phyloP scores from a whole-genome alignment of 441 rosid species.

The Kokia cookei region DNA sequence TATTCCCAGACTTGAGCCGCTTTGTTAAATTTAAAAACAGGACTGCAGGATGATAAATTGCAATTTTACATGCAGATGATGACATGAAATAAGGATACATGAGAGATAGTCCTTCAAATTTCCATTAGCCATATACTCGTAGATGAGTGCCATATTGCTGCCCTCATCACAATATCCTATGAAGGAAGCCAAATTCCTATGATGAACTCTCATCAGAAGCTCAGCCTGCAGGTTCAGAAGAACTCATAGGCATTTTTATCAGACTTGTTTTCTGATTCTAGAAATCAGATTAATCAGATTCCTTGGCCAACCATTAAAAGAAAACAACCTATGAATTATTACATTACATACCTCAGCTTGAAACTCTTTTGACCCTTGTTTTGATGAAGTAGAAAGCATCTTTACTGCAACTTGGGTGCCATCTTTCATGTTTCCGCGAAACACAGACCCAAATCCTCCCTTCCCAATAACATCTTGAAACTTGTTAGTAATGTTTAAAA shows the following conservation, averaged over 20 bases:
- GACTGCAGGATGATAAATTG: background rate
- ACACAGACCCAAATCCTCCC: slow-evolving; percentile 39
- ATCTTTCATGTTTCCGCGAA: slow-evolving; percentile 25
- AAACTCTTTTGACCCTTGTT: slow-evolving; percentile 26
- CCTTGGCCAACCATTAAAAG: background rate
- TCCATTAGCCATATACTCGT: slow-evolving; percentile 20
- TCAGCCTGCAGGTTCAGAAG: background rate
- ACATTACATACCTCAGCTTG: slow-evolving; percentile 19
- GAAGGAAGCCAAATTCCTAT: slow-evolving; percentile 18
- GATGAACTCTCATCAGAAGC: slow-evolving; percentile 22
- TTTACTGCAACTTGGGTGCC: slow-evolving; percentile 38
- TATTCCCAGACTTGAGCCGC: too few species aligned
- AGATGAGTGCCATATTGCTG: slow-evolving; percentile 16
- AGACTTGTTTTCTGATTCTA: background rate
- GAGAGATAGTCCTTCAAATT: slow-evolving; percentile 13
- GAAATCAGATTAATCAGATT: background rate
- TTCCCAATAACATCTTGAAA: slow-evolving; percentile 25
- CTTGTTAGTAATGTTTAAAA: slow-evolving; percentile 27
- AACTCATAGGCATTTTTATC: background rate
- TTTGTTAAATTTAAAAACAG: too few species aligned
- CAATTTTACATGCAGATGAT: background rate
- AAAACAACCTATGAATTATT: too few species aligned
- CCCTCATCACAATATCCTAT: slow-evolving; percentile 26
- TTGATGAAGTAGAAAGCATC: slow-evolving; percentile 29
- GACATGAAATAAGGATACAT: slow-evolving; percentile 4